Evolutionary conservation across 1,139 yeast species (phyloP).

Genomic region (Taiozyma sp.): DNA sequence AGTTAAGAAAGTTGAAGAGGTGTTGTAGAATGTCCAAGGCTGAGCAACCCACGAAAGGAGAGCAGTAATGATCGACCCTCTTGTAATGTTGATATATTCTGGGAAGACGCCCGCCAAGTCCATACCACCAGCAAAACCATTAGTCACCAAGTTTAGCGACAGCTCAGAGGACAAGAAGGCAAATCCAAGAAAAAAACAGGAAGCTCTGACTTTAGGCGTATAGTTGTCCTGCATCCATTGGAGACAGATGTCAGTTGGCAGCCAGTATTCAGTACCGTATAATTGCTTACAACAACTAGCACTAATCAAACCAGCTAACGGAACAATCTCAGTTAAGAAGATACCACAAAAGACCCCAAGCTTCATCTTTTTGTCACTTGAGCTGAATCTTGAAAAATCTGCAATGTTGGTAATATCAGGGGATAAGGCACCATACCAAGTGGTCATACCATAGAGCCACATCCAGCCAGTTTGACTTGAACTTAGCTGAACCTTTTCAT

Average conservation of each 20-base stretch:
- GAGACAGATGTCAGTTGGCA: conserved; percentile 30
- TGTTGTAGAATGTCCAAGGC: conserved; percentile 36
- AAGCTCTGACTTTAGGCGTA: conserved; percentile 32
- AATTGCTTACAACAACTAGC: conserved; percentile 29
- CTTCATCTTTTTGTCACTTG: conserved; percentile 18
- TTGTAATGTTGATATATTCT: conserved; percentile 30
- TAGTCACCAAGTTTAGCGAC: conserved; percentile 32
- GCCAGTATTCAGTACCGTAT: conserved; percentile 31
- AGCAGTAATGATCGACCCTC: conserved; percentile 34
- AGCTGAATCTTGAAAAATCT: conserved; percentile 39
- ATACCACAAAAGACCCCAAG: conserved; percentile 26
- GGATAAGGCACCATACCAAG: conserved; percentile 32
- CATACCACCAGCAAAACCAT: conserved; percentile 39
- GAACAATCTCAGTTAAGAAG: conserved; percentile 33
- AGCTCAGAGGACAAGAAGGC: conserved; percentile 32
- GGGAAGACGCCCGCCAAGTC: conserved; percentile 37
- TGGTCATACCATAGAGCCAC: conserved; percentile 28
- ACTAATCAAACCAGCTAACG: conserved; percentile 33
- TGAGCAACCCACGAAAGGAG: conserved; percentile 33
- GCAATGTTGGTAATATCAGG: conserved; percentile 39
- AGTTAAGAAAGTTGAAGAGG: conserved; percentile 29
- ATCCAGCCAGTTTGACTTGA: conserved; percentile 25
- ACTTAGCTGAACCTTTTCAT: conserved; percentile 16
- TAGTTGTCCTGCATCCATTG: conserved; percentile 31
- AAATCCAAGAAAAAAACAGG: conserved; percentile 34